Evolutionary conservation across 1,139 yeast genomes (phyloP), one percentile per base, ranked within the genome.

Genomic region (Geotrichum aggregatum): DNA sequence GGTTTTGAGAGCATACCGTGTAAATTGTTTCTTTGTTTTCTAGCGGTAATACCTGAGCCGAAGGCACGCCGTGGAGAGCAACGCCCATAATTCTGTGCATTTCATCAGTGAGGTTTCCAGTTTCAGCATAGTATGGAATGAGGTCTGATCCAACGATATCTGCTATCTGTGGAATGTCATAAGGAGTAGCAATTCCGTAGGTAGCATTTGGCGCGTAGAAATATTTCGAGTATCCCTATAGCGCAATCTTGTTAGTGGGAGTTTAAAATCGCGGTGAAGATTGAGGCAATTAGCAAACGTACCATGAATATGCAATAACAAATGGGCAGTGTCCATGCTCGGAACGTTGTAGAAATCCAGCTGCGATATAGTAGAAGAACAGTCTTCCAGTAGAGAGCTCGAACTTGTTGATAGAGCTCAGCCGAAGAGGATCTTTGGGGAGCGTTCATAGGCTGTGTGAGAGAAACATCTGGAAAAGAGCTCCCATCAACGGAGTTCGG

Each of bases 301-400:
- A 65, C 69, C 65, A 68, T 63, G 49, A 67, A 66, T 14, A 64
- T 55, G 21, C 65, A 57, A 49, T 56, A 68, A 6, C 63, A 62
- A 16, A 69, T 63, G 11, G 72, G 72, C 30, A 69, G 54, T 3
- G 65, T 28, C 40, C 65, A 58, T 1, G 71, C 61, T 47, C 72
- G 59, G 43, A 68, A 59, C 11, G 62, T 42, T 2, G 70, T 66
- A 62, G 67, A 64, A 48, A 56, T 58, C 66, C 66, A 61, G n/a
- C 63, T 56, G 26, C 71, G 55, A 50, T 56, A 50, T 30, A 66
- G 56, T 34, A 66, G 52, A 16, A 65, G 46, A 55, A 61, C 50
- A 47, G 62, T 58, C 52, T 67, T 67, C 16, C 57, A 51, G 33
- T 56, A 59, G 26, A 65, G 54, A 1, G 65, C 61, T 11, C 39